phyloP scores from a whole-genome alignment of 2,329 filamentous ascomycete genomes.

The Fusarium veterinarium region DNA sequence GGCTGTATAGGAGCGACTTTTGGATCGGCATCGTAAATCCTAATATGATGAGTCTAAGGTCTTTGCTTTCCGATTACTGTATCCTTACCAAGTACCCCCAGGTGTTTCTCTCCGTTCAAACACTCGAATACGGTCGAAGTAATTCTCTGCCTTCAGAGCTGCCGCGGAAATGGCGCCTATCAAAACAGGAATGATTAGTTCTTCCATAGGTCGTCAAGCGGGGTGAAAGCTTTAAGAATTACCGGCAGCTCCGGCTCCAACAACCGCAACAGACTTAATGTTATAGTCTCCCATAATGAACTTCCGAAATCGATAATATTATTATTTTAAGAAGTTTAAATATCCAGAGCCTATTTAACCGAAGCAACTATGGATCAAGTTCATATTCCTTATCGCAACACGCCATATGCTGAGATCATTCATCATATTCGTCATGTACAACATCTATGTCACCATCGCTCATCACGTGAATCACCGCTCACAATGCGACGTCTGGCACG shows the following conservation, averaged over 20 bases:
- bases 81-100: conserved; percentile 58
- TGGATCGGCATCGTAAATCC: conserved; percentile 63
- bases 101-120: conserved; percentile 57
- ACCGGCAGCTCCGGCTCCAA: conserved; percentile 42
- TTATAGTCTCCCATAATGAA: not conserved
- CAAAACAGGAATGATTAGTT: not conserved
- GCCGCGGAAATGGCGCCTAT: conserved; percentile 60
- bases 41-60: conserved; percentile 36
- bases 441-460: conserved; percentile 19
- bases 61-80: rapidly evolving
- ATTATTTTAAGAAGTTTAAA: not conserved
- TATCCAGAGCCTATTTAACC: rapidly evolving
- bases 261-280: conserved; percentile 37
- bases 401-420: not conserved
- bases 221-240: not conserved
- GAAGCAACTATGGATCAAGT: rapidly evolving
- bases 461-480: conserved; percentile 11
- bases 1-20: conserved; percentile 51
- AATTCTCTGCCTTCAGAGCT: conserved; percentile 58
- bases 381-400: not conserved
- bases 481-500: not conserved
- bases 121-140: conserved; percentile 55
- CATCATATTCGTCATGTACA: conserved; percentile 22
- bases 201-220: rapidly evolving
- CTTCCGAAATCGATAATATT: too few relatives aligned